A percentile compares a stretch with the other conserved stretches of the same genome.
These are phyloP conservation scores for Puccinia hordei DNA, from an alignment of 1,284 basidiomycete genomes.

Conservation along the genomic window DNA sequence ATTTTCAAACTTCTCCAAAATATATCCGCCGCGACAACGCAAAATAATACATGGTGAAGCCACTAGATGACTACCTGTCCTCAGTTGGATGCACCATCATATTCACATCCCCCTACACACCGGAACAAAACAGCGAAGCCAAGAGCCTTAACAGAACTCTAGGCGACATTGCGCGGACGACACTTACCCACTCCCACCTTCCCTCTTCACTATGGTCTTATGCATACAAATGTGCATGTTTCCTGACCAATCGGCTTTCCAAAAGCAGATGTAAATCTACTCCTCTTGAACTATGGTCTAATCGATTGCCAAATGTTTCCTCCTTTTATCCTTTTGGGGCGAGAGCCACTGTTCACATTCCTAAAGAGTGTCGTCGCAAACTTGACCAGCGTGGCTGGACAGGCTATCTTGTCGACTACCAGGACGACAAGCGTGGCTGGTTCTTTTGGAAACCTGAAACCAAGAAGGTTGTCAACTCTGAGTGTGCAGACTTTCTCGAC, in stretches of 20 bases:
- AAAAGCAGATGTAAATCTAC: not conserved
- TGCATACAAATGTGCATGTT: not conserved
- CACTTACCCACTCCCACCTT: not conserved
- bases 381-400: not conserved
- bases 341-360: slow-evolving; percentile 9
- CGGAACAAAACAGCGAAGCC: slow-evolving; percentile 18
- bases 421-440: too few relatives aligned
- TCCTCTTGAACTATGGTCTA: not conserved
- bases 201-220: slow-evolving; percentile 1
- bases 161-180: slow-evolving; percentile 16
- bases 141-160: slow-evolving; percentile 15
- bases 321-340: slow-evolving; percentile 7
- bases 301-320: not conserved
- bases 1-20: not conserved
- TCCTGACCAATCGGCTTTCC: slow-evolving; percentile 3
- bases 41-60: not conserved
- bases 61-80: not conserved
- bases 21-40: slow-evolving; percentile 6
- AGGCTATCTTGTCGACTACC: too few relatives aligned
- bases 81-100: not conserved
- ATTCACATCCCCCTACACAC: slow-evolving; percentile 16
- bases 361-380: slow-evolving; percentile 10
- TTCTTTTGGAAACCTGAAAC: not conserved
- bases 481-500: slow-evolving; percentile 4
- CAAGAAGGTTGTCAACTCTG: not conserved